Percentiles rank a stretch among this genome's conserved stretches.
phyloP scores from a whole-genome alignment of 305 asterid genomes.

The Caryopteris hybrid region DNA sequence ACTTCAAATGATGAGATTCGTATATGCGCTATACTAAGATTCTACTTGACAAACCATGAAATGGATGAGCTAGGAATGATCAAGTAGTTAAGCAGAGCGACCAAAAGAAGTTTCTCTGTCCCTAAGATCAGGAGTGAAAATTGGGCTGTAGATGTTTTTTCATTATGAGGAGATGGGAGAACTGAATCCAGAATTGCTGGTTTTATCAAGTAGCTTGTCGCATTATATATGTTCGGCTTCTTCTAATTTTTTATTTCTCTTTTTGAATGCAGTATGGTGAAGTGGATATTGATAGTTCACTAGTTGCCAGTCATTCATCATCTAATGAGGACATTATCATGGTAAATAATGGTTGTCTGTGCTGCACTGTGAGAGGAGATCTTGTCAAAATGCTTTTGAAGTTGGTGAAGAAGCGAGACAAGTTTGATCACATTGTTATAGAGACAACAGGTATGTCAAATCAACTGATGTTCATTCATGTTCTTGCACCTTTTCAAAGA shows the following conservation, averaged over 20 bases:
- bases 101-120: too few relatives aligned
- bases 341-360: conserved; percentile 95
- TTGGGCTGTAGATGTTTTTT: background rate
- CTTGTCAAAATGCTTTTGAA: conserved; percentile 94
- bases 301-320: conserved; percentile 90
- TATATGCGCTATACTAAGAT: background rate
- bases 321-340: conserved; percentile 86
- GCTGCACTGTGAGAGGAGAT: conserved; percentile 96
- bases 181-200: background rate
- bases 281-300: conserved; percentile 90
- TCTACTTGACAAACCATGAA: too few relatives aligned
- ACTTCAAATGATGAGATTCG: background rate
- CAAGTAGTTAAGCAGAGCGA: background rate
- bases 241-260: conserved; percentile 18
- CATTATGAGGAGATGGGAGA: background rate
- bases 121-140: too few relatives aligned
- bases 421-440: conserved; percentile 84
- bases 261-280: conserved; percentile 83
- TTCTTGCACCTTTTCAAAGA: background rate
- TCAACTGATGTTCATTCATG: background rate
- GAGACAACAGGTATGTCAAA: conserved; percentile 80
- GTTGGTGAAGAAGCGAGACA: conserved; percentile 75
- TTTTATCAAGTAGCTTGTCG: background rate
- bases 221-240: too few relatives aligned
- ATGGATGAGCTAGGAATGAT: background rate